Conservation (phyloP, 306 rosid genomes). For the Arachis stenosperma region DNA sequence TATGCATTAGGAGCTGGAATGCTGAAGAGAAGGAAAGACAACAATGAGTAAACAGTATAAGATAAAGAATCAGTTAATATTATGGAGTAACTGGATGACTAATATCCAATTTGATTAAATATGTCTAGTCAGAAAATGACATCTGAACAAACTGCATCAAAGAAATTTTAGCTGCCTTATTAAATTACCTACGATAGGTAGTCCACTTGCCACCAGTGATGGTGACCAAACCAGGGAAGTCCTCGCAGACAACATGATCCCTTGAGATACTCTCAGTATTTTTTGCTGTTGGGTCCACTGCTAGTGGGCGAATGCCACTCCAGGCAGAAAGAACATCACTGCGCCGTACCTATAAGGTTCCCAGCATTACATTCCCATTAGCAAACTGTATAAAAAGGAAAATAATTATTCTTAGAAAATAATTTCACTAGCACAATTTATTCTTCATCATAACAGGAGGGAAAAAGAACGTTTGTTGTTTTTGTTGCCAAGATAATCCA, state of each 20-base stretch:
- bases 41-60: constrained; percentile 10
- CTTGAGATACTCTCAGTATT: constrained; percentile 91
- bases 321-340: constrained; percentile 96
- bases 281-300: constrained; percentile 84
- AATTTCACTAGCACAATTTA: constrained; percentile 21
- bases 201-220: constrained; percentile 99
- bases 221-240: constrained; percentile 96
- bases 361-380: constrained; percentile 37
- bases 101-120: constrained; percentile 7
- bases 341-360: constrained; percentile 81
- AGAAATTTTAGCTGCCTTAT: constrained; percentile 34
- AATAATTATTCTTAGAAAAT: constrained; percentile 3
- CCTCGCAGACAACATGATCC: constrained; percentile 99
- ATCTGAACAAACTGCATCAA: constrained; percentile 37
- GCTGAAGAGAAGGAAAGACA: constrained; percentile 30
- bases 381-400: constrained; percentile 29
- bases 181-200: constrained; percentile 89
- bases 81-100: constrained; percentile 18
- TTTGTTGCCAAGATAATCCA: not conserved
- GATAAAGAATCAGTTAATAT: constrained; percentile 12
- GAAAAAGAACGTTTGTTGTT: not conserved
- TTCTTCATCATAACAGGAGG: constrained; percentile 26
- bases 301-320: constrained; percentile 99
- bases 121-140: constrained; percentile 30
- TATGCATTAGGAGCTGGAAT: constrained; percentile 29